A percentile compares a stretch with the other conserved stretches of the same genome.
Conservation (phyloP, 2,329 filamentous ascomycete genomes). For the Pyrenophora graminea region DNA sequence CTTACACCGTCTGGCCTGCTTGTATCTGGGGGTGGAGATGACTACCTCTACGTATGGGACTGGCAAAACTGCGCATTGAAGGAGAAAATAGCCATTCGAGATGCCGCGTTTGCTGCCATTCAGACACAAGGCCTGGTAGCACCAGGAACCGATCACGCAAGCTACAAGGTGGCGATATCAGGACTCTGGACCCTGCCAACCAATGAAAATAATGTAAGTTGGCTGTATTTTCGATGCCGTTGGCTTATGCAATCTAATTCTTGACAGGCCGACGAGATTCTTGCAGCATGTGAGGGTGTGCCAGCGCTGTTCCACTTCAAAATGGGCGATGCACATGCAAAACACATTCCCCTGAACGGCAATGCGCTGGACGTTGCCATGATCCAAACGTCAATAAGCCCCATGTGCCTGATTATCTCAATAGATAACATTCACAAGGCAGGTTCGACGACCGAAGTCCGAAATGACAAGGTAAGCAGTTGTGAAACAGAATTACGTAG, state of each 20-base stretch:
- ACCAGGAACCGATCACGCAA: slow-evolving; percentile 13
- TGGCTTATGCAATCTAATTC: slow-evolving; percentile 4
- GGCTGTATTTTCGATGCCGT: slow-evolving; percentile 24
- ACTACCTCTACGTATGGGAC: slow-evolving; percentile 78
- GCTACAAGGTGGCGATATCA: slow-evolving; percentile 53
- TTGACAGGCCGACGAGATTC: slow-evolving; percentile 33
- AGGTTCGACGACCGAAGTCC: slow-evolving; percentile 53
- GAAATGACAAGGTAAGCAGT: slow-evolving; percentile 35
- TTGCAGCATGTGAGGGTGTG: slow-evolving; percentile 51
- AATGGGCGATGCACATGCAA: slow-evolving; percentile 51
- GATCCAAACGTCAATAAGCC: slow-evolving; percentile 15
- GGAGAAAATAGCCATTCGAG: slow-evolving; percentile 54
- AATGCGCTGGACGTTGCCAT: slow-evolving; percentile 66
- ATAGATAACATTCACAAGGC: slow-evolving; percentile 59
- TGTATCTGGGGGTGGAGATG: slow-evolving; percentile 85
- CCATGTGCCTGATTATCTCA: slow-evolving; percentile 51
- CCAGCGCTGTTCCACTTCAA: slow-evolving; percentile 69
- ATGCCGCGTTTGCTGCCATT: slow-evolving; percentile 27
- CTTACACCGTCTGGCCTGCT: slow-evolving; percentile 68
- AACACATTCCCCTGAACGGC: slow-evolving; percentile 59
- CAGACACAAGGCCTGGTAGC: slow-evolving; percentile 21
- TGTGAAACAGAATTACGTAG: background rate
- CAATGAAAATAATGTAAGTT: slow-evolving; percentile 46
- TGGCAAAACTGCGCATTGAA: slow-evolving; percentile 67
- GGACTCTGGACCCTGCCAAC: slow-evolving; percentile 54